Evolutionary conservation across 495 filamentous ascomycete genomes (phyloP).

Genomic region (Podospora australis): DNA sequence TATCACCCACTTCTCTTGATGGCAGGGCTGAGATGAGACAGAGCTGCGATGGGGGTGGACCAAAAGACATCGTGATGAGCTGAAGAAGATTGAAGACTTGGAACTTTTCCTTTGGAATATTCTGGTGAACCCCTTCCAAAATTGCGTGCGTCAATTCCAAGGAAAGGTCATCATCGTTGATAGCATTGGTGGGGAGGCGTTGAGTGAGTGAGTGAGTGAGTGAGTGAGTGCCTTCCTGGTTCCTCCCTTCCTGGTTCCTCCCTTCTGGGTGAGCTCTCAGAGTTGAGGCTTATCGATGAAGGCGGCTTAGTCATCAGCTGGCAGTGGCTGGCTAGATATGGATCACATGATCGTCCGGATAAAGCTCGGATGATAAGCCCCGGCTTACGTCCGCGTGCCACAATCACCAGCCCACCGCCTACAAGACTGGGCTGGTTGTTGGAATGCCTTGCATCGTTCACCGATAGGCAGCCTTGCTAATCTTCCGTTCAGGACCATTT

Average conservation of each 20-base stretch:
- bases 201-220: no score
- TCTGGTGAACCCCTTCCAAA: no score
- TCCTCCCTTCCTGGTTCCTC: no score
- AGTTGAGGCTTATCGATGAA: no score
- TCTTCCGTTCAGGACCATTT: slow-evolving; percentile 5
- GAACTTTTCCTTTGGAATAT: no score
- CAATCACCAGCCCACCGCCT: slow-evolving; percentile 1
- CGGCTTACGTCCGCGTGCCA: slow-evolving; percentile 3
- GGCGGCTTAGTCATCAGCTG: neutral
- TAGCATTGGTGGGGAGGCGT: no score
- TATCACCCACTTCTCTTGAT: slow-evolving; percentile 50
- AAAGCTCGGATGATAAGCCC: slow-evolving; percentile 5
- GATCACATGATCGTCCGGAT: slow-evolving; percentile 21
- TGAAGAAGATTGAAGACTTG: neutral
- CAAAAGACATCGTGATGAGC: slow-evolving; percentile 40
- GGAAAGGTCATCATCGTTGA: no score
- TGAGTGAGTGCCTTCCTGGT: no score
- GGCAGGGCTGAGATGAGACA: slow-evolving; percentile 62
- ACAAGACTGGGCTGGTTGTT: neutral
- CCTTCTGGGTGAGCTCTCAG: no score
- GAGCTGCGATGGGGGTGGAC: slow-evolving; percentile 58
- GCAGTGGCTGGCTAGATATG: neutral
- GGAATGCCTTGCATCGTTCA: slow-evolving; percentile 20
- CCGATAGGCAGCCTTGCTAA: slow-evolving; percentile 21
- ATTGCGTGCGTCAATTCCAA: no score